Evolutionary conservation across 768 basidiomycete species (phyloP), one percentile per base, ranked within the genome.

Genomic region (Kwoniella heveanensis): DNA sequence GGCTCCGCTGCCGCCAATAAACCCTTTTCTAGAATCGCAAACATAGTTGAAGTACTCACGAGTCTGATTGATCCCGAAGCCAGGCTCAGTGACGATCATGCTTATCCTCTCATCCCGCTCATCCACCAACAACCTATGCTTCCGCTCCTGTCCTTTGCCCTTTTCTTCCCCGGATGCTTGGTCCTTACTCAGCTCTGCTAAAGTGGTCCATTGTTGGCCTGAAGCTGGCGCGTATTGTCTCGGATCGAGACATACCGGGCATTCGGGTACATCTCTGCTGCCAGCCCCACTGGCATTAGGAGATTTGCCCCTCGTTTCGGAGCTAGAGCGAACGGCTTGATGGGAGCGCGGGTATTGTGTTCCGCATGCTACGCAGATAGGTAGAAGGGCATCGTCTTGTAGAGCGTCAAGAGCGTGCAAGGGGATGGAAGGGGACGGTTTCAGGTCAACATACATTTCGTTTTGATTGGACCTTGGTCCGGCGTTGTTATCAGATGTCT

Each of bases 331-430:
- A n/a, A n/a, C n/a, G n/a, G n/a, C n/a, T n/a, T n/a, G n/a, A 10
- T 39, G 30, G 26, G 21, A 24, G 29, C 8, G 8, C 15, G 58
- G 37, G 61, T 75, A 79, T 50, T 79, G 78, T 8, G 74, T 79
- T 22, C 75, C 77, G 54, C 78, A 79, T 13, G 74, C 72, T 19
- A 29, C 69, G 57, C 78, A 79, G 9, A 79, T 77, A 0, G 77
- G 78, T 1, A 76, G 65, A 12, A 68, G 54, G 0, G 66, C 64
- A 22, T 79, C 78, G 12, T n/a, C 57, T 13, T 67, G 62, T 8
- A 76, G 59, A 15, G 61, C 63, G 9, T 71, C 70, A 36, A 76
- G 66, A 4, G 67, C 65, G 2, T 63, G 44, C 1, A 57, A 7
- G 13, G 73, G 57, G 15, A 75, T 65, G 1, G 60, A 62, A 26